These are phyloP conservation scores for Apiospora rasikravindrae DNA, from an alignment of 2,329 filamentous ascomycete genomes.

Conservation along the genomic window DNA sequence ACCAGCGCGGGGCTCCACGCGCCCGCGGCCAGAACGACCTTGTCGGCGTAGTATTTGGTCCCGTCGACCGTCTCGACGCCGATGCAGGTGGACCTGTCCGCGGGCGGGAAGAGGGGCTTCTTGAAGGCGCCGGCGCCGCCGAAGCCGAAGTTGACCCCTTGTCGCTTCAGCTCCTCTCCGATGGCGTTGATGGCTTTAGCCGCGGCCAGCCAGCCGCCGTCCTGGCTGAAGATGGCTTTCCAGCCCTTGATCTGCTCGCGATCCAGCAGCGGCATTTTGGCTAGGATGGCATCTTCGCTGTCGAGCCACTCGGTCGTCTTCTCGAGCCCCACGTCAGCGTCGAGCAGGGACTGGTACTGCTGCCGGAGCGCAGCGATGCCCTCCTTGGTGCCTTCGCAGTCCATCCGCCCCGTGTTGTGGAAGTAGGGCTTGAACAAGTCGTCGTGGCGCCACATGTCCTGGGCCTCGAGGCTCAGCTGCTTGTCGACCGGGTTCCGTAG, in stretches of 20 bases:
- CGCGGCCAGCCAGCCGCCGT: conserved; percentile 54
- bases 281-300: conserved; percentile 48
- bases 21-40: conserved; percentile 48
- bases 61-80: conserved; percentile 49
- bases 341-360: conserved; percentile 43
- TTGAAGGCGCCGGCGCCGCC: conserved; percentile 51
- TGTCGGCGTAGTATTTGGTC: conserved; percentile 47
- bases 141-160: conserved; percentile 49
- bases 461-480: conserved; percentile 40
- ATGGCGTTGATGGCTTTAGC: conserved; percentile 53
- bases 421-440: conserved; percentile 50
- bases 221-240: conserved; percentile 49
- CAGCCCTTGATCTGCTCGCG: conserved; percentile 50
- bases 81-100: conserved; percentile 42
- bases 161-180: conserved; percentile 42
- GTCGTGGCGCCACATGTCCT: conserved; percentile 48
- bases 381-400: conserved; percentile 40
- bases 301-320: conserved; percentile 49
- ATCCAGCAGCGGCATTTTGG: conserved; percentile 45
- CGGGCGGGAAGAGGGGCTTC: conserved; percentile 42
- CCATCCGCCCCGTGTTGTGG: conserved; percentile 48
- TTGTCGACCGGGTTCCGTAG: conserved; percentile 38
- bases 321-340: conserved; percentile 38
- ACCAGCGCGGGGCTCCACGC: conserved; percentile 44
- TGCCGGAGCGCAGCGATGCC: conserved; percentile 40